Conservation (phyloP, 2,329 filamentous ascomycete species). For the Bertia moriformis region DNA sequence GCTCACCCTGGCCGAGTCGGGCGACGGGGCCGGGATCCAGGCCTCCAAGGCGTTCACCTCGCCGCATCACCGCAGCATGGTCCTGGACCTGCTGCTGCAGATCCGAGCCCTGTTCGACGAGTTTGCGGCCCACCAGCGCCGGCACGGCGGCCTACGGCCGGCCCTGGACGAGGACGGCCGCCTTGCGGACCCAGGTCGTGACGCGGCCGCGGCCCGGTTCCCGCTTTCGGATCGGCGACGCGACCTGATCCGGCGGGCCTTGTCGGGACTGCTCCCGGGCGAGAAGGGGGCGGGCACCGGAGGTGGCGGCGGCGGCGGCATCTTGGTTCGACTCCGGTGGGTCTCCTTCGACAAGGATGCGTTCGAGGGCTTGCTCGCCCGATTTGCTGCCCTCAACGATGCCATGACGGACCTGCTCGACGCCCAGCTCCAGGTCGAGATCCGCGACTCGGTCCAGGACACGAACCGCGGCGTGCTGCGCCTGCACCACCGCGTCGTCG, state of each 20-base stretch:
- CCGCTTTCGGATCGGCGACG: conserved; percentile 23
- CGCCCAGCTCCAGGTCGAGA: conserved; percentile 28
- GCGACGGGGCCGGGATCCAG: conserved; percentile 23
- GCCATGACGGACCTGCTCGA: conserved; percentile 31
- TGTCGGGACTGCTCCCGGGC: conserved; percentile 19
- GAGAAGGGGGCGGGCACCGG: conserved; percentile 13
- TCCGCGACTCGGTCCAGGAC: conserved; percentile 29
- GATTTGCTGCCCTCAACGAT: conserved; percentile 28
- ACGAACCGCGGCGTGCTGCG: conserved; percentile 30
- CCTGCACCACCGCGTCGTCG: conserved; percentile 27
- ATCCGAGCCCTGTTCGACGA: conserved; percentile 29
- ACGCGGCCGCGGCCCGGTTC: conserved; percentile 27
- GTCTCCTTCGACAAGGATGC: conserved; percentile 27
- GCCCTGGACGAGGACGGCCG: conserved; percentile 17
- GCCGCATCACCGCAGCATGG: conserved; percentile 27
- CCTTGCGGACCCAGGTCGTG: conserved; percentile 22
- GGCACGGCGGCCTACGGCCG: conserved; percentile 19
- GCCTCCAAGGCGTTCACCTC: conserved; percentile 31
- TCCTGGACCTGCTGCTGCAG: conserved; percentile 31
- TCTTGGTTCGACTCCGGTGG: conserved; percentile 22
- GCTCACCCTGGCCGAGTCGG: conserved; percentile 22
- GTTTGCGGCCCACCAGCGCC: conserved; percentile 24
- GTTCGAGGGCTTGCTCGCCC: conserved; percentile 26
- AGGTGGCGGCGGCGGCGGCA: conserved; percentile 7
- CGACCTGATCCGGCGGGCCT: conserved; percentile 27